phyloP scores from a whole-genome alignment of 2,329 filamentous ascomycete species.

The Truncatella angustata region DNA sequence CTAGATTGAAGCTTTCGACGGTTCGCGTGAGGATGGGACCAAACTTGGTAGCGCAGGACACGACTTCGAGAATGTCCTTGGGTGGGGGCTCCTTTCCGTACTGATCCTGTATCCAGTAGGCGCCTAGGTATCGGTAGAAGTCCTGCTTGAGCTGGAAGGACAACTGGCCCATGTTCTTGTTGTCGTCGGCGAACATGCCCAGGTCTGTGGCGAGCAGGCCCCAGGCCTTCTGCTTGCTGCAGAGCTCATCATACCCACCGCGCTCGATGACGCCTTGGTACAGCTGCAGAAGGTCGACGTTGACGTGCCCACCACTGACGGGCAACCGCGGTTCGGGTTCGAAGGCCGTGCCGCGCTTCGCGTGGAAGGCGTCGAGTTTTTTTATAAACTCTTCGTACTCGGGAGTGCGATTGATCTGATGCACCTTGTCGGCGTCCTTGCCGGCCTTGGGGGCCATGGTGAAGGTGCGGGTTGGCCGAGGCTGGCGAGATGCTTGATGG shows the following conservation, averaged over 20 bases:
- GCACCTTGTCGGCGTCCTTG: constrained; percentile 22
- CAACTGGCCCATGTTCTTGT: constrained; percentile 62
- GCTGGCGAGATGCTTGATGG: not conserved
- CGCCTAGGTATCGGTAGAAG: constrained; percentile 86
- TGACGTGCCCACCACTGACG: constrained; percentile 71
- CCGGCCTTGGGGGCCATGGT: constrained; percentile 28
- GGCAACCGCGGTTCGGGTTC: constrained; percentile 64
- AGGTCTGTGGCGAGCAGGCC: constrained; percentile 75
- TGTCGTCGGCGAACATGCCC: constrained; percentile 70
- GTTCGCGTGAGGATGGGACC: constrained; percentile 77
- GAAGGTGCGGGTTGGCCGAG: constrained; percentile 5
- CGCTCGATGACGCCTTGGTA: constrained; percentile 74
- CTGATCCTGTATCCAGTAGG: constrained; percentile 78
- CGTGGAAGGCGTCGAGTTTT: constrained; percentile 70
- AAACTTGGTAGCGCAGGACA: constrained; percentile 75
- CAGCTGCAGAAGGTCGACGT: constrained; percentile 74
- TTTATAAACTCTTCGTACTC: constrained; percentile 80
- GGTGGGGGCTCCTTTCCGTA: constrained; percentile 81
- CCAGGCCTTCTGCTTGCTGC: constrained; percentile 82
- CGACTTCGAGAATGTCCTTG: constrained; percentile 80
- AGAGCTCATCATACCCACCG: constrained; percentile 85
- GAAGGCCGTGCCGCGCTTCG: constrained; percentile 74
- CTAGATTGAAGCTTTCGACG: constrained; percentile 67
- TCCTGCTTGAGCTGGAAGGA: constrained; percentile 84
- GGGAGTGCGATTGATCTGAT: constrained; percentile 55